Base-by-base conservation (phyloP, 192 early-diverging fungal genomes). In the Coemansia erecta region DNA sequence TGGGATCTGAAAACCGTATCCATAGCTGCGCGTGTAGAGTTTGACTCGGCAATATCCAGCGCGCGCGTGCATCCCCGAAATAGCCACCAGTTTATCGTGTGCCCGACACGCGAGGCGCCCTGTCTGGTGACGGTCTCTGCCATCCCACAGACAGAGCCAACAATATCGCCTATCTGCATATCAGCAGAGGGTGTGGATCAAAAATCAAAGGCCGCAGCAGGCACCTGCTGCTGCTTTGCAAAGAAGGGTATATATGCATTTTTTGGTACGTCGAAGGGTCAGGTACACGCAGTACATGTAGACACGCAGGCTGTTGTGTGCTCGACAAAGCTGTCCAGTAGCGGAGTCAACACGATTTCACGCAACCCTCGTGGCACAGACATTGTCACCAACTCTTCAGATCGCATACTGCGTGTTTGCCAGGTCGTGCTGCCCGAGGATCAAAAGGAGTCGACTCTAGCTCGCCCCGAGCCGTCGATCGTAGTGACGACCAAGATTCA, bases 41-140 rank as follows among this genome's bases (percentile, higher is more conserved):
- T 94, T 59, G 77, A 80, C 39, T 88, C 89, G 0, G 81, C 87
- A 1, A 78, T 94, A 9, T 62, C 86, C 15, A 82, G 77, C 54
- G 91, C 91, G 0, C 84, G 86, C 41, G 81, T 94, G 68, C 90
- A 94, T 63, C 91, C 94, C 14, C 85, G 82, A 53, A 84, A 91
- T 73, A 46, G 41, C 37, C 19, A 21, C 12, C 61, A 60, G 51
- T 75, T 74, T 60, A 53, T 73, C 3, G 68, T 72, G 14, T 67
- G 67, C 12, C 68, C 54, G 12, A 48, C 49, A 48, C 41, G 68
- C 26, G 66, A 74, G 51, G 56, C 72, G 18, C 77, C 73, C 4
- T 76, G 65, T 35, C 60, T 81, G 56, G 68, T 71, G 22, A 65
- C 65, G 35, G 60, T 28, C 33, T 54, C 56, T 37, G 39, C 19